Evolutionary conservation across 495 filamentous ascomycete species (phyloP), one percentile per base, ranked within the genome.

Genomic region (Trichoderma asperelloides): DNA sequence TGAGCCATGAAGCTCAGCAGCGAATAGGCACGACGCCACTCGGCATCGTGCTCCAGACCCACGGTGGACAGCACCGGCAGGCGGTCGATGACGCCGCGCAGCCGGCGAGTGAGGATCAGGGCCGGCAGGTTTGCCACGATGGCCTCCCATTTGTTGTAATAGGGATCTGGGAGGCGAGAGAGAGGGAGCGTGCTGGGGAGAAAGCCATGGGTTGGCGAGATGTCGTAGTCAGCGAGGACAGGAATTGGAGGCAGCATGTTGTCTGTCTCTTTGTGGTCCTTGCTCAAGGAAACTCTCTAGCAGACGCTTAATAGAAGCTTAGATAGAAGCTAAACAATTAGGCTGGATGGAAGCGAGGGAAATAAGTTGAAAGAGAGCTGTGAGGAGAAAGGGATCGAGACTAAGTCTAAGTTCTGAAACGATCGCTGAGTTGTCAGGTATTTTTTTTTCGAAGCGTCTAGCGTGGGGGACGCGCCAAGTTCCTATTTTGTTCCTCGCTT

Each of bases 81-180:
- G 37, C 80, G 80, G 67, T 96, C 89, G 57, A 97, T 82, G 65
- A 90, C 84, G 37, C 84, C 82, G 28, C 91, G 86, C 67, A 98
- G 77, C 69, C 92, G 85, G 78, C 87, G 91, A 78, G 87, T 95
- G 68, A 95, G 82, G 55, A 97, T 85, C 69, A 99, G 80, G 11
- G 86, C 84, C 77, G 96, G 95, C n/a, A 99, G 77, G 73, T 97
- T 96, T 45, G 85, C 82, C 25, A 87, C 84, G 33, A 97, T 83
- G 67, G 86, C 81, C 78, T 99, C 95, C 95, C 95, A 99, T 71
- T 90, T 89, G 70, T 87, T 85, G 77, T 97, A 99, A 81, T 97
- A 98, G 0, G 88, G 85, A 71, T 96, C 88, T 15, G 93, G 90
- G 41, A 98, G 85, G 65, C 83, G 74, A 65, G 89, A 86, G 67